Conservation (phyloP, 2,329 filamentous ascomycete species). For the Sarocladium strictum region DNA sequence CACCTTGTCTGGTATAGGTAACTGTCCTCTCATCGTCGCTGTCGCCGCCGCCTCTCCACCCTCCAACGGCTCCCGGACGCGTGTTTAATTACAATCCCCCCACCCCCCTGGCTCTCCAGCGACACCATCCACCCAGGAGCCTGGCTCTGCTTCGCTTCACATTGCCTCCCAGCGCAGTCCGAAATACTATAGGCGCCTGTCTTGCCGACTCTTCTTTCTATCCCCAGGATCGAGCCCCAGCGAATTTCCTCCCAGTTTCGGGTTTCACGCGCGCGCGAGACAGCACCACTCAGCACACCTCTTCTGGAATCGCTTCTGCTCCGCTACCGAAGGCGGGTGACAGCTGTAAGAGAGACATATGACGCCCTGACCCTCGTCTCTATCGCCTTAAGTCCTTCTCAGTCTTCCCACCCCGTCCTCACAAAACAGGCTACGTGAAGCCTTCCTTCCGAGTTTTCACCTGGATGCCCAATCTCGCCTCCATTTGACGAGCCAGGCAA, state of each 20-base stretch:
- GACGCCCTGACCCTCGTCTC: constrained; percentile 3
- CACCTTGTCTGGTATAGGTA: background rate
- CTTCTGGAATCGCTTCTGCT: constrained; percentile 1
- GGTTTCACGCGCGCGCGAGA: constrained; percentile 5
- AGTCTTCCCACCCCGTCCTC: background rate
- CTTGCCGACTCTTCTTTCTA: background rate
- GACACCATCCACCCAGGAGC: constrained; percentile 1
- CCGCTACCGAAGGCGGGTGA: constrained; percentile 4
- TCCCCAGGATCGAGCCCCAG: constrained; percentile 1
- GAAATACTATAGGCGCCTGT: background rate
- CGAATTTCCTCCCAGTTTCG: constrained; percentile 7
- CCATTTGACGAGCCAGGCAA: background rate
- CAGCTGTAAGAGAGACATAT: constrained; percentile 5
- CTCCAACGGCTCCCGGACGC: constrained; percentile 18
- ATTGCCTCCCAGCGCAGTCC: background rate
- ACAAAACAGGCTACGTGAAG: background rate
- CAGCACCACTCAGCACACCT: background rate
- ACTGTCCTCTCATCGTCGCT: background rate
- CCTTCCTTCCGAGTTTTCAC: background rate
- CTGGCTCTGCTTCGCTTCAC: constrained; percentile 6
- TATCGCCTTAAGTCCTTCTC: background rate
- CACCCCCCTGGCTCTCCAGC: constrained; percentile 9
- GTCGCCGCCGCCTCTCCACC: background rate
- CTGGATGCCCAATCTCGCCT: background rate
- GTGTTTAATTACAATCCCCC: constrained; percentile 27